phyloP scores from a whole-genome alignment of 495 filamentous ascomycete species.

The Penicillium verhagenii region DNA sequence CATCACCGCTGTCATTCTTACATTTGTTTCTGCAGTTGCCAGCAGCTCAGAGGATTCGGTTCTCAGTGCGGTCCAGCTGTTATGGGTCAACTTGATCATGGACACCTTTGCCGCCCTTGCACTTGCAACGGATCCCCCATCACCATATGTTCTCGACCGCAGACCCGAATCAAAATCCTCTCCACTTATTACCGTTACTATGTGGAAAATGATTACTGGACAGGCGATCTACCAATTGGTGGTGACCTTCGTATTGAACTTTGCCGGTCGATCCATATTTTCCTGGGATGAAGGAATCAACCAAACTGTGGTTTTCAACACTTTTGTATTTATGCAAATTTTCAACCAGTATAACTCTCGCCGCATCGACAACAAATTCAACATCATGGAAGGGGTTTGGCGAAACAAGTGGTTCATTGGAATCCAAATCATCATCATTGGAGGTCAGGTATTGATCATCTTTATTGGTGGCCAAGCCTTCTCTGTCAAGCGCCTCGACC shows the following conservation, averaged over 20 bases:
- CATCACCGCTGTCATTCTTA: constrained; percentile 82
- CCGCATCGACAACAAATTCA: constrained; percentile 84
- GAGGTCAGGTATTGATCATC: constrained; percentile 75
- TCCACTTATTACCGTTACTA: constrained; percentile 72
- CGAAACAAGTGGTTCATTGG: constrained; percentile 79
- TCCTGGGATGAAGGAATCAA: constrained; percentile 49
- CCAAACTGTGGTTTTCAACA: constrained; percentile 81
- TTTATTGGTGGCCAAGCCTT: constrained; percentile 76
- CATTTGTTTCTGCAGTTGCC: constrained; percentile 76
- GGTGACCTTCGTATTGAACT: constrained; percentile 77
- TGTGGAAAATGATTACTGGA: constrained; percentile 95
- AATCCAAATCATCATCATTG: constrained; percentile 81
- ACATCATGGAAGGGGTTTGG: constrained; percentile 82
- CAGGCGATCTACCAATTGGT: constrained; percentile 80
- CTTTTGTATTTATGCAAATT: constrained; percentile 93
- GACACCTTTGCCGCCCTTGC: constrained; percentile 94
- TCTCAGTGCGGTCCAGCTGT: constrained; percentile 78
- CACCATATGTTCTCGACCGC: constrained; percentile 66
- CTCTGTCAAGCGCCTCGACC: constrained; percentile 55
- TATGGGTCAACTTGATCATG: constrained; percentile 95
- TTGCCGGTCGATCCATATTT: constrained; percentile 65
- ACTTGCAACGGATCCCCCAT: constrained; percentile 82
- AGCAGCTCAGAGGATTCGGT: constrained; percentile 65
- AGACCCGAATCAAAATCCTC: constrained; percentile 74
- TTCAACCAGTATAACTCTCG: constrained; percentile 82